Conservation (phyloP, 2,329 filamentous ascomycete species). For the Venturia nashicola region DNA sequence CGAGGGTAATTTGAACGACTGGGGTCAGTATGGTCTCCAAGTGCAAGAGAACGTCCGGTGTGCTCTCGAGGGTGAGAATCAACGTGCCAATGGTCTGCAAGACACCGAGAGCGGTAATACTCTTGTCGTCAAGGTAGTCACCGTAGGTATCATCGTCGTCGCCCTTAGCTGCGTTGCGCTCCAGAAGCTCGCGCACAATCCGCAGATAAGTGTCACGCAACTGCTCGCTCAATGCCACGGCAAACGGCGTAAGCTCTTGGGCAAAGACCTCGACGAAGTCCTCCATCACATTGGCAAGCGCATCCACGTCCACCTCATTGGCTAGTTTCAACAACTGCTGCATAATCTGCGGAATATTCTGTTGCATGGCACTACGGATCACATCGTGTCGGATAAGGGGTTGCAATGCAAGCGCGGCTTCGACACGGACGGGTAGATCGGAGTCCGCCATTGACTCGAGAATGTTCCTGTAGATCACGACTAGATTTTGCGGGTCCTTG, state of each 20-base stretch:
- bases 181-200: conserved; percentile 81
- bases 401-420: conserved; percentile 85
- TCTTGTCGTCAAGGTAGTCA: conserved; percentile 95
- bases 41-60: conserved; percentile 85
- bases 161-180: conserved; percentile 65
- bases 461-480: conserved; percentile 93
- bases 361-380: conserved; percentile 90
- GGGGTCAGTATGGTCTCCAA: conserved; percentile 96
- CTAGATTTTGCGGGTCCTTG: conserved; percentile 88
- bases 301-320: conserved; percentile 96
- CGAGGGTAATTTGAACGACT: conserved; percentile 86
- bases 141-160: conserved; percentile 69
- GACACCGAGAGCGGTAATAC: conserved; percentile 90
- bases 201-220: conserved; percentile 90
- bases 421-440: conserved; percentile 87
- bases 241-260: conserved; percentile 91
- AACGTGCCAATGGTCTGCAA: conserved; percentile 95
- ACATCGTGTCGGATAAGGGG: conserved; percentile 91
- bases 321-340: conserved; percentile 93
- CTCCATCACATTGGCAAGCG: conserved; percentile 97
- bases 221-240: conserved; percentile 90
- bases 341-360: conserved; percentile 98
- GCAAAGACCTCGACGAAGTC: conserved; percentile 99
- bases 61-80: conserved; percentile 93
- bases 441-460: conserved; percentile 91